Percentiles rank a stretch among this genome's conserved stretches.
Evolutionary conservation across 768 basidiomycete species (phyloP).

Genomic region (Russula sp.): DNA sequence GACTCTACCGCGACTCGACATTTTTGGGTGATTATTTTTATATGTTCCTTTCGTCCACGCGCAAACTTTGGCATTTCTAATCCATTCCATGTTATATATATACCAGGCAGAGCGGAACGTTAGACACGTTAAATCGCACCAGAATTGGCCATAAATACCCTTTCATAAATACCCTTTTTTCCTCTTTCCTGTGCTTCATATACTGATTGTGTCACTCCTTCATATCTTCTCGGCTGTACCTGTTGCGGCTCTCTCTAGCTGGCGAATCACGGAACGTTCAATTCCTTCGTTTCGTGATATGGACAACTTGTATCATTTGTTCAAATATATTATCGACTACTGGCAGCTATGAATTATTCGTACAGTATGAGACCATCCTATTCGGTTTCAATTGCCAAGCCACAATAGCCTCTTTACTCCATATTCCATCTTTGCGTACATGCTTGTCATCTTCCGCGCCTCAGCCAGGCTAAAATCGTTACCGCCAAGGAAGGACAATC

Average conservation of each 20-base stretch:
- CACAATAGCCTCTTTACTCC: slow-evolving; percentile 85
- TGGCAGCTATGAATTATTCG: too few species aligned
- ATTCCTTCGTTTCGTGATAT: not conserved
- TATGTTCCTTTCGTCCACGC: not conserved
- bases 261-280: not conserved
- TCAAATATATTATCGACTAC: not conserved
- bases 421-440: slow-evolving; percentile 91
- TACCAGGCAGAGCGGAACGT: not conserved
- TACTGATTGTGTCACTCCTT: not conserved
- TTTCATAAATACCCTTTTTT: not conserved
- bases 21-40: not conserved
- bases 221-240: not conserved
- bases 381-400: slow-evolving; percentile 54
- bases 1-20: not conserved
- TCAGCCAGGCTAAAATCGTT: slow-evolving; percentile 54
- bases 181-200: slow-evolving; percentile 3
- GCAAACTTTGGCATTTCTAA: not conserved
- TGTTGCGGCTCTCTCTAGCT: not conserved
- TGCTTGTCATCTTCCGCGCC: slow-evolving; percentile 75
- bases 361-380: too few species aligned
- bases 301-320: slow-evolving; percentile 2
- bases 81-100: not conserved
- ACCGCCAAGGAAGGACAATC: slow-evolving; percentile 1
- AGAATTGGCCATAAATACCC: not conserved
- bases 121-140: not conserved